A percentile compares a stretch with the other conserved stretches of the same genome.
These are phyloP conservation scores for Podaxis sp. DNA, from an alignment of 768 basidiomycete species.

Conservation along the genomic window DNA sequence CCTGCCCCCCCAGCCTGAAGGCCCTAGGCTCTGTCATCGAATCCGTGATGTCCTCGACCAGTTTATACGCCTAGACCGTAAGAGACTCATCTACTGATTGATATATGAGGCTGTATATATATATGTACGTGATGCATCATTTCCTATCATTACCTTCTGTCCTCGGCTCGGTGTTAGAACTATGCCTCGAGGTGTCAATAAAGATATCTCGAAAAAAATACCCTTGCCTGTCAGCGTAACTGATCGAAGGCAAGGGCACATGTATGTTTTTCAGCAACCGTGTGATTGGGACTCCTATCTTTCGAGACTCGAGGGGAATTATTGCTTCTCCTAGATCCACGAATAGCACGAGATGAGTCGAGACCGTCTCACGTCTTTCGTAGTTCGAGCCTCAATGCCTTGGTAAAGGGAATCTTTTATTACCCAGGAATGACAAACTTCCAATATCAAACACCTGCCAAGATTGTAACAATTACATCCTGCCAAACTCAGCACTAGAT, in stretches of 20 bases:
- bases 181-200: not conserved
- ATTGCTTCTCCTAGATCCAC: too few species aligned
- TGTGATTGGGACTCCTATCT: too few species aligned
- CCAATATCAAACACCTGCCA: not conserved
- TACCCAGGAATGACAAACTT: not conserved
- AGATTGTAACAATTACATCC: conserved; percentile 14
- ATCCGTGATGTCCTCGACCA: not conserved
- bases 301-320: too few species aligned
- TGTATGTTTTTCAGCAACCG: not conserved
- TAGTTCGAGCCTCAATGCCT: not conserved
- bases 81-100: not conserved
- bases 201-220: not conserved
- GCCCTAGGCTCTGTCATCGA: too few species aligned
- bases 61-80: not conserved
- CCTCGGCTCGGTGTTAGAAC: not conserved
- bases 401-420: not conserved
- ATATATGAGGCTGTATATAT: not conserved
- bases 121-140: not conserved
- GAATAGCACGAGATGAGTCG: too few species aligned
- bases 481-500: conserved; percentile 20
- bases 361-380: too few species aligned
- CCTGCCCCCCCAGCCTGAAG: too few species aligned
- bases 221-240: not conserved
- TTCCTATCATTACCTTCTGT: not conserved
- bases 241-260: not conserved